Evolutionary conservation across 495 filamentous ascomycete species (phyloP).

Genomic region (Hypoxylon fuscum): DNA sequence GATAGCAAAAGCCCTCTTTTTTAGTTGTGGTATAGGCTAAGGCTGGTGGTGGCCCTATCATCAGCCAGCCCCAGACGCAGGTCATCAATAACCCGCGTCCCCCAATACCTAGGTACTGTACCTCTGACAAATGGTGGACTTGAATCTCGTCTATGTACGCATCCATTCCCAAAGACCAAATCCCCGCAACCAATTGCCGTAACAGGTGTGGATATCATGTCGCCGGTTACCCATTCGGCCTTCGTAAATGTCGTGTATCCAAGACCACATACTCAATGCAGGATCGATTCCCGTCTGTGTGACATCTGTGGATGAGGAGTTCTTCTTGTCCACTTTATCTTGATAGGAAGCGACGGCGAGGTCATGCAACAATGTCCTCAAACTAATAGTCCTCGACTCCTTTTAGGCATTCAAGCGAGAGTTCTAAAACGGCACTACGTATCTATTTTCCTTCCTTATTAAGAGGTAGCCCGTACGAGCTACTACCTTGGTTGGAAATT

Average conservation of each 20-base stretch:
- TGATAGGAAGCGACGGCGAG: conserved; percentile 3
- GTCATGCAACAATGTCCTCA: conserved; percentile 3
- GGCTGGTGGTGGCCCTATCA: conserved; percentile 22
- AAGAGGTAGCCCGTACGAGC: conserved; percentile 11
- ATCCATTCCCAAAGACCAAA: conserved; percentile 15
- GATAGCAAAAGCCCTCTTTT: not conserved
- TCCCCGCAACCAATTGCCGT: conserved; percentile 38
- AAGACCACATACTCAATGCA: conserved; percentile 20
- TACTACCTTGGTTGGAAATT: not conserved
- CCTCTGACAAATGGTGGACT: conserved; percentile 38
- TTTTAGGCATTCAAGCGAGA: not conserved
- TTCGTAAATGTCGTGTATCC: conserved; percentile 29
- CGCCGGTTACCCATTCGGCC: conserved; percentile 24
- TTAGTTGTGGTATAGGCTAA: no score
- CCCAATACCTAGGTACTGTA: conserved; percentile 16
- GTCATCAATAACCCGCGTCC: conserved; percentile 40
- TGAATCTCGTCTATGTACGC: conserved; percentile 15
- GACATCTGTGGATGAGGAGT: conserved; percentile 12
- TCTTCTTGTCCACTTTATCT: conserved; percentile 1
- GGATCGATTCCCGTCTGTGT: conserved; percentile 26
- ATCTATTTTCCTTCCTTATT: conserved; percentile 25
- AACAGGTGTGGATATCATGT: conserved; percentile 20
- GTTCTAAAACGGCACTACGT: no score
- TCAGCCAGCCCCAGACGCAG: conserved; percentile 33
- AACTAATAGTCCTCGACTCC: not conserved